Evolutionary conservation across 805 yeast species (phyloP).

Genomic region (Candida hispaniensis): DNA sequence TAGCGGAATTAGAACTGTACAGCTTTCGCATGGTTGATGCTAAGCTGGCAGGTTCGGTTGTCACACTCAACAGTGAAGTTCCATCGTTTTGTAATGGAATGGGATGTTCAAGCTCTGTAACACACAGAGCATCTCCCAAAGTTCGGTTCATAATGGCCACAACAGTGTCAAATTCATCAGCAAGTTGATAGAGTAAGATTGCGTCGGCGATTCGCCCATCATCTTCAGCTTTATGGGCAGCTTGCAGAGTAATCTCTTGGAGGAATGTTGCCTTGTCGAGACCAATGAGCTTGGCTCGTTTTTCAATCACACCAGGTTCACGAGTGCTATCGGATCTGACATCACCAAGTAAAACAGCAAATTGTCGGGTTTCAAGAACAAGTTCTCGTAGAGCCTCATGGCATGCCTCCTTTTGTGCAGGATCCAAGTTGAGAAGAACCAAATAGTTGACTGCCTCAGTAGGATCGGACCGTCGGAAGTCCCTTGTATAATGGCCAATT

Average conservation of each 20-base stretch:
- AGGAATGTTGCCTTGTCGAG: slow-evolving; percentile 54
- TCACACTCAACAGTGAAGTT: slow-evolving; percentile 23
- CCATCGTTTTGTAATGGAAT: too few relatives aligned
- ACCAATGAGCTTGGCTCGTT: slow-evolving; percentile 53
- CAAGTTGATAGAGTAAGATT: slow-evolving; percentile 70
- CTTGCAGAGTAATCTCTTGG: slow-evolving; percentile 64
- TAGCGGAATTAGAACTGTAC: slow-evolving; percentile 45
- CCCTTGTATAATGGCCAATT: slow-evolving; percentile 69
- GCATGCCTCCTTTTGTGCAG: slow-evolving; percentile 38
- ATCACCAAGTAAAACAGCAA: slow-evolving; percentile 71
- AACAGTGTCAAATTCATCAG: slow-evolving; percentile 80
- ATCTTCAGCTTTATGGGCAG: slow-evolving; percentile 79
- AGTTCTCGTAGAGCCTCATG: slow-evolving; percentile 77
- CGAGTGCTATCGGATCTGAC: slow-evolving; percentile 65
- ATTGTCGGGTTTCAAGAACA: slow-evolving; percentile 78
- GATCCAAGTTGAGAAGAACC: slow-evolving; percentile 51
- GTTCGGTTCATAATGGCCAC: slow-evolving; percentile 61
- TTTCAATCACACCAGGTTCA: slow-evolving; percentile 74
- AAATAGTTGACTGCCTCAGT: slow-evolving; percentile 86
- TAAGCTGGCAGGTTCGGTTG: slow-evolving; percentile 30
- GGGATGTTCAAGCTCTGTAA: slow-evolving; percentile 51
- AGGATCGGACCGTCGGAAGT: slow-evolving; percentile 78
- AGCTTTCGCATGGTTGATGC: slow-evolving; percentile 32
- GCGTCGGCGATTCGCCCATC: slow-evolving; percentile 87
- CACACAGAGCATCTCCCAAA: slow-evolving; percentile 64